These are phyloP conservation scores for Babesia gibsoni DNA, from an alignment of 169 alveolate species.

Conservation along the genomic window DNA sequence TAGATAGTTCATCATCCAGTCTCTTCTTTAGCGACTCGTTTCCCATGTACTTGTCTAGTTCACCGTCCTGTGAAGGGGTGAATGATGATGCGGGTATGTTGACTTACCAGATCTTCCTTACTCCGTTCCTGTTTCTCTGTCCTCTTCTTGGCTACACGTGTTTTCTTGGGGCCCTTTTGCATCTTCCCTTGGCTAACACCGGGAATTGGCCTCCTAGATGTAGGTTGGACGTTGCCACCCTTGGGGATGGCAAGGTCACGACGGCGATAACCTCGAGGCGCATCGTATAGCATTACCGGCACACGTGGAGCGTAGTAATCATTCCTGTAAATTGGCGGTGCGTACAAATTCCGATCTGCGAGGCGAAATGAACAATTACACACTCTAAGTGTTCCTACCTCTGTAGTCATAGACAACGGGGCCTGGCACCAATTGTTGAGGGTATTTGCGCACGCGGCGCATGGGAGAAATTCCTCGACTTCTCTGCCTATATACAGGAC, in stretches of 20 bases:
- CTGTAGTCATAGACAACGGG: slow-evolving; percentile 3
- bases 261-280: too few species aligned
- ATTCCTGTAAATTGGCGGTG: too few species aligned
- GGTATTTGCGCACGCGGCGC: slow-evolving; percentile 17
- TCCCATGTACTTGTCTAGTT: slow-evolving; percentile 66
- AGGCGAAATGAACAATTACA: too few species aligned
- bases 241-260: too few species aligned
- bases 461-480: slow-evolving; percentile 9
- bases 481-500: background rate
- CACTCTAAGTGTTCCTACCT: too few species aligned
- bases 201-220: too few species aligned
- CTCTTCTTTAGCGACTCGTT: slow-evolving; percentile 51
- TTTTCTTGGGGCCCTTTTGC: too few species aligned
- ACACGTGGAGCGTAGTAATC: too few species aligned
- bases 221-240: too few species aligned
- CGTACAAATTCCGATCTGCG: too few species aligned
- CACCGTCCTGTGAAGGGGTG: slow-evolving; percentile 55
- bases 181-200: too few species aligned
- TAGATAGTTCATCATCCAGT: slow-evolving; percentile 52
- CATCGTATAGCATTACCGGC: too few species aligned
- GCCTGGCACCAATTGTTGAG: background rate
- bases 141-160: slow-evolving; percentile 16
- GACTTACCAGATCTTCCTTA: slow-evolving; percentile 52
- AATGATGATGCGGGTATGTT: background rate
- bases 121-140: slow-evolving; percentile 26